phyloP scores from a whole-genome alignment of 2,329 filamentous ascomycete genomes.

The Elsinoe australis region DNA sequence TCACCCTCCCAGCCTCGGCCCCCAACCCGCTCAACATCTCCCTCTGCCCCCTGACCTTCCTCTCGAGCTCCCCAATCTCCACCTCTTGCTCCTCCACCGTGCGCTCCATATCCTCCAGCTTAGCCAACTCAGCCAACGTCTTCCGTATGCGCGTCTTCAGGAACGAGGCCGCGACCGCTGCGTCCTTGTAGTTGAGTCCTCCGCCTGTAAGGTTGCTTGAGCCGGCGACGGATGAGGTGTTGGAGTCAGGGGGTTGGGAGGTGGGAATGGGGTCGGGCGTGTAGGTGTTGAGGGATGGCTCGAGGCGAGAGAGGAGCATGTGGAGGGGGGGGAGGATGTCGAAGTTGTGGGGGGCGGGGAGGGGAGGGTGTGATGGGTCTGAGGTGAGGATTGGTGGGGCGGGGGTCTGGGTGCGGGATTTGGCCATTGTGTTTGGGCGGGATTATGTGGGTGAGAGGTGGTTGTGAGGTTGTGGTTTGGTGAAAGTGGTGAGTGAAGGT shows the following conservation, averaged over 20 bases:
- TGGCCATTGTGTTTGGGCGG: background rate
- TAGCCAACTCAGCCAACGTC: constrained; percentile 58
- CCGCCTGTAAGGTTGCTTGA: no score
- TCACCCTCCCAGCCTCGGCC: constrained; percentile 38
- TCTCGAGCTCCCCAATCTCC: constrained; percentile 61
- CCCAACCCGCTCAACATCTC: constrained; percentile 50
- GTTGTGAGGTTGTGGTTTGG: background rate
- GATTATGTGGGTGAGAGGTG: background rate
- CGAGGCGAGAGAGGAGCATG: constrained; percentile 65
- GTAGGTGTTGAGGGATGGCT: constrained; percentile 17
- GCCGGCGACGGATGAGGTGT: no score
- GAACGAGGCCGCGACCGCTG: constrained; percentile 68
- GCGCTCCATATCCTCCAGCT: constrained; percentile 62
- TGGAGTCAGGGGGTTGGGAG: constrained; percentile 10
- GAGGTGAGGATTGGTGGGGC: background rate
- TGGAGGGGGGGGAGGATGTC: constrained; percentile 79
- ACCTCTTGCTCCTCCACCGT: constrained; percentile 60
- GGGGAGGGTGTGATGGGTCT: constrained; percentile 46
- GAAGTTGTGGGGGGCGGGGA: constrained; percentile 72
- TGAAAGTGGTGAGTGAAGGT: background rate
- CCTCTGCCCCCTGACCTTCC: constrained; percentile 55
- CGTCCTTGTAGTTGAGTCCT: constrained; percentile 61
- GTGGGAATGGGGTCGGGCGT: constrained; percentile 10
- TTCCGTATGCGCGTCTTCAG: constrained; percentile 66
- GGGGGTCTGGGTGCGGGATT: constrained; percentile 14